A percentile compares a stretch with the other conserved stretches of the same genome.
These are phyloP conservation scores for Cavenderia fasciculata DNA, from an alignment of 78 protist genomes.

Conservation along the genomic window DNA sequence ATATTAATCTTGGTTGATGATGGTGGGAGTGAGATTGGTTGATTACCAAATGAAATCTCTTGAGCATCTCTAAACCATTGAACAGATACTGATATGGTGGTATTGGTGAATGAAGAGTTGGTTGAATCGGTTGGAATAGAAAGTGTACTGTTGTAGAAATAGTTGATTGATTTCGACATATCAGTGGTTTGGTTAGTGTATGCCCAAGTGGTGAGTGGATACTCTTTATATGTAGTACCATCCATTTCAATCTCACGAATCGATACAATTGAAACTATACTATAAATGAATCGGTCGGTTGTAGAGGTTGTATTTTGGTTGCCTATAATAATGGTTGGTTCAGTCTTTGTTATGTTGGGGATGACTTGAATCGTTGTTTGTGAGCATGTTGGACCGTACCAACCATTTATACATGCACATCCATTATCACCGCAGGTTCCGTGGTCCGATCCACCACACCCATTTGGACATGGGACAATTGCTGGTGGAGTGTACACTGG, in stretches of 20 bases:
- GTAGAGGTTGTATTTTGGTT: not conserved
- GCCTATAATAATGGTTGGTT: not conserved
- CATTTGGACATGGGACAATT: no score
- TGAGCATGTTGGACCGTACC: slow-evolving; percentile 10
- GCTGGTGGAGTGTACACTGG: no score
- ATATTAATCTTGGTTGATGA: slow-evolving; percentile 17
- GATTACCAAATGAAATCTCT: slow-evolving; percentile 23
- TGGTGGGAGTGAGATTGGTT: slow-evolving; percentile 9
- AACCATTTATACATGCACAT: slow-evolving; percentile 4
- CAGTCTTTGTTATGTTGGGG: not conserved
- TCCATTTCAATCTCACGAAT: slow-evolving; percentile 9
- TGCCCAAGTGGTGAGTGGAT: slow-evolving; percentile 4
- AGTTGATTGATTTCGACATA: no score
- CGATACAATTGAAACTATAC: slow-evolving; percentile 13
- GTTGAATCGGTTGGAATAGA: not conserved
- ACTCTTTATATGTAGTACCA: not conserved
- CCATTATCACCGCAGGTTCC: not conserved
- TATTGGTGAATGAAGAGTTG: no score
- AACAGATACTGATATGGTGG: not conserved
- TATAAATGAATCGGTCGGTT: not conserved
- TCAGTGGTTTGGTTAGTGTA: slow-evolving; percentile 2
- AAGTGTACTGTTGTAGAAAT: not conserved
- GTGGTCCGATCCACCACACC: not conserved
- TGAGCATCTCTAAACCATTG: not conserved
- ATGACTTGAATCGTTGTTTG: not conserved